These are phyloP conservation scores for Penicillium silybi DNA, from an alignment of 495 filamentous ascomycete species.

Conservation along the genomic window DNA sequence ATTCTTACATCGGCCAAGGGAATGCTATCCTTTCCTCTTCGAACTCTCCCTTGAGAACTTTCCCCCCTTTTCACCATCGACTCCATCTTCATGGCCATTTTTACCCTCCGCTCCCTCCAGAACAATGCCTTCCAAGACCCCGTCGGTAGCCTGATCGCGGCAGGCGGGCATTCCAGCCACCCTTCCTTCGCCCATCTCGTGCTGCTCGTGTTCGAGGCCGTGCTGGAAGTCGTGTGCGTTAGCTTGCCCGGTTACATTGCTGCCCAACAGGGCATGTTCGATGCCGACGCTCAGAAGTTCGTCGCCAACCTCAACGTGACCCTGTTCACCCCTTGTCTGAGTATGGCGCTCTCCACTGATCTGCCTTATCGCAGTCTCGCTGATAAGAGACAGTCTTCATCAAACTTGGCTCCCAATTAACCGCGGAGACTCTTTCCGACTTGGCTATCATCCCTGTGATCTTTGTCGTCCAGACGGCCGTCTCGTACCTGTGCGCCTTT, in stretches of 20 bases:
- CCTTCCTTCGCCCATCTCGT: constrained; percentile 70
- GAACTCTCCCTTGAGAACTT: constrained; percentile 1
- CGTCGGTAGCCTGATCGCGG: constrained; percentile 27
- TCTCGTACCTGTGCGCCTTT: constrained; percentile 75
- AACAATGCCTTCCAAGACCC: constrained; percentile 39
- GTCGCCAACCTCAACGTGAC: constrained; percentile 90
- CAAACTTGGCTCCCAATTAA: constrained; percentile 94
- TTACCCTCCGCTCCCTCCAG: constrained; percentile 66
- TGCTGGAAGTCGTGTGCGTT: constrained; percentile 94
- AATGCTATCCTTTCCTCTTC: constrained; percentile 4
- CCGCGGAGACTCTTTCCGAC: constrained; percentile 81
- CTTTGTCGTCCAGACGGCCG: constrained; percentile 77
- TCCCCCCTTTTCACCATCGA: not conserved
- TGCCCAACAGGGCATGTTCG: constrained; percentile 84
- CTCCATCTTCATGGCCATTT: constrained; percentile 41
- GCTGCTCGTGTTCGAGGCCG: constrained; percentile 91
- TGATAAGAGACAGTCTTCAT: constrained; percentile 69
- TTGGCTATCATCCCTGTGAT: constrained; percentile 92
- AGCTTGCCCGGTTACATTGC: constrained; percentile 93
- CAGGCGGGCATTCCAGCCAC: constrained; percentile 46
- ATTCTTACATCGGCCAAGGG: constrained; percentile 4
- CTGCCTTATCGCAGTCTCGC: not conserved
- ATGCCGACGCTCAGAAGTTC: constrained; percentile 91
- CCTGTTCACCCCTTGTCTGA: constrained; percentile 93
- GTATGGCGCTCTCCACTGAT: constrained; percentile 48